Conservation (phyloP, 2,329 filamentous ascomycete species). For the Teratosphaeriaceae sp. region DNA sequence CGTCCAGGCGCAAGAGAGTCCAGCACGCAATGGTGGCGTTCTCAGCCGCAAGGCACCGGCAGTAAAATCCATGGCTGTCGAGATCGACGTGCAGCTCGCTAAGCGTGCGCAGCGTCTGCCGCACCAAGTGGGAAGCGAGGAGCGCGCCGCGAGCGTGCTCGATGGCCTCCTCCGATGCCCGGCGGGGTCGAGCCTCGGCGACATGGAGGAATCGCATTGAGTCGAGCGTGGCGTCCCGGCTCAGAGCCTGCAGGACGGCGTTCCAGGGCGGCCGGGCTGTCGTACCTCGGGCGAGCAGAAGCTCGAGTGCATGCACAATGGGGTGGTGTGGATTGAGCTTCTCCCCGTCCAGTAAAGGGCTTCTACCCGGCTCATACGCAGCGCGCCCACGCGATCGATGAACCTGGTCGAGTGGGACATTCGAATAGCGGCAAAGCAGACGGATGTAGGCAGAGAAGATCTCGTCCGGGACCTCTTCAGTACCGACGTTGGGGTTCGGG, state of each 20-base stretch:
- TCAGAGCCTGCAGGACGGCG: slow-evolving; percentile 18
- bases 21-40: slow-evolving; percentile 25
- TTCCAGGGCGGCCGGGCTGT: slow-evolving; percentile 20
- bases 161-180: not conserved
- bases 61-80: slow-evolving; percentile 24
- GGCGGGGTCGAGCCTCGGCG: not conserved
- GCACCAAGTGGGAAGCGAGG: slow-evolving; percentile 16
- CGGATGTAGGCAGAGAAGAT: slow-evolving; percentile 48
- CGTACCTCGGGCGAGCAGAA: slow-evolving; percentile 17
- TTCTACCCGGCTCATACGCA: not conserved
- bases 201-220: slow-evolving; percentile 8
- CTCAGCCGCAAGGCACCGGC: slow-evolving; percentile 28
- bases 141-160: slow-evolving; percentile 10
- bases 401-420: slow-evolving; percentile 27
- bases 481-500: not conserved
- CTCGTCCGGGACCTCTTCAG: slow-evolving; percentile 22
- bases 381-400: not conserved
- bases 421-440: slow-evolving; percentile 42
- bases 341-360: not conserved
- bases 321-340: slow-evolving; percentile 10
- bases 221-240: slow-evolving; percentile 11
- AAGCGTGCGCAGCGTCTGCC: slow-evolving; percentile 11
- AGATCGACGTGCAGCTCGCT: slow-evolving; percentile 22
- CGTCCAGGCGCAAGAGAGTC: slow-evolving; percentile 4
- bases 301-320: slow-evolving; percentile 22